Evolutionary conservation across 495 filamentous ascomycete genomes (phyloP).

Genomic region (Acidiella bohemica): DNA sequence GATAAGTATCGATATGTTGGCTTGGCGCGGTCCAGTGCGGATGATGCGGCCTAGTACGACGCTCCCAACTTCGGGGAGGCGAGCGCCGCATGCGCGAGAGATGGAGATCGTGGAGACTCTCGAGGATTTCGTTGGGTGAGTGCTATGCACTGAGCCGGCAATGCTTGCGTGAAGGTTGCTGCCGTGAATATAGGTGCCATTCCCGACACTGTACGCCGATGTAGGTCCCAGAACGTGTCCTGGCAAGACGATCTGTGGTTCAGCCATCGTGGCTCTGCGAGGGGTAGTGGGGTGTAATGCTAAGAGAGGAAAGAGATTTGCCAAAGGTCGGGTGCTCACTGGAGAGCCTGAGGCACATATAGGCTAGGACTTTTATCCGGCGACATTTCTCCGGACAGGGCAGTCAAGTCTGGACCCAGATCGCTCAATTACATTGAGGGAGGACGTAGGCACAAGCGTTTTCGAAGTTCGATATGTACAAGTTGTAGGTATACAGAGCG

Average conservation of each 20-base stretch:
- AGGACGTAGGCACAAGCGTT: no score
- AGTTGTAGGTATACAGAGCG: no score
- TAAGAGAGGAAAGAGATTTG: no score
- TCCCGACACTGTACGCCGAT: conserved; percentile 51
- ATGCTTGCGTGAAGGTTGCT: conserved; percentile 63
- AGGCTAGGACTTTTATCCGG: no score
- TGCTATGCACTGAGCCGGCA: conserved; percentile 42
- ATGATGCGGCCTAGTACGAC: conserved; percentile 73
- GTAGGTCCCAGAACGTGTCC: conserved; percentile 47
- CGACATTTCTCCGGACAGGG: no score
- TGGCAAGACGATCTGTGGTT: conserved; percentile 11
- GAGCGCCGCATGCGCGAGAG: conserved; percentile 29
- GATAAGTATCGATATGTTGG: conserved; percentile 59
- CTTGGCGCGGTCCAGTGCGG: conserved; percentile 69
- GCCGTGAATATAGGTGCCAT: conserved; percentile 68
- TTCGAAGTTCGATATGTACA: no score
- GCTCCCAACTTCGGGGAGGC: conserved; percentile 52
- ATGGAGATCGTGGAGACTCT: conserved; percentile 32
- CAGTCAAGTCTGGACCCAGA: no score
- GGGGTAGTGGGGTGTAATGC: no score
- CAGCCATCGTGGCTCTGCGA: no score
- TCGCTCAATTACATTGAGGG: no score
- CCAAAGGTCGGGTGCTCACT: no score
- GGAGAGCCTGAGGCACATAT: no score
- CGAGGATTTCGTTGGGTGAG: conserved; percentile 31